Evolutionary conservation across 1,139 yeast genomes (phyloP), one percentile per base, ranked within the genome.

Genomic region (Saccharomyces hybrid): DNA sequence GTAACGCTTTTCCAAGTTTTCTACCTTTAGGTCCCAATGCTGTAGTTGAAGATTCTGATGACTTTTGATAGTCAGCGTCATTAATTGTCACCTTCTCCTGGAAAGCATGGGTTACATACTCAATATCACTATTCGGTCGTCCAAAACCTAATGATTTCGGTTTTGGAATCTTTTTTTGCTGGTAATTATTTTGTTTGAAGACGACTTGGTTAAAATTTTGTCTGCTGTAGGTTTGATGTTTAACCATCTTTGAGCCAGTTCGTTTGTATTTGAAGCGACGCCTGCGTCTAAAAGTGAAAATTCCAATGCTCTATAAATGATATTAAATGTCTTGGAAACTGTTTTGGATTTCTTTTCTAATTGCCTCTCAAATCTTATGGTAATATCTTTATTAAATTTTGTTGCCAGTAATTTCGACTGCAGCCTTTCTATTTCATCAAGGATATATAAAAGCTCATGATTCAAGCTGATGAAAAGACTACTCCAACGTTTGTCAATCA

Each of bases 401-500:
- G 42, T 38, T 31, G 29, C 49, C 53, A n/a, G 34, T 16, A 6
- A 59, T 32, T 59, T 66, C n/a, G 53, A 46, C 32, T 63, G 56
- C 49, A 75, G 69, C 16, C 67, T 69, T 41, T 72, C 67, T 14
- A 75, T 62, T 38, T 75, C 74, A 2, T 60, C 61, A 2, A 75
- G 56, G 14, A 71, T 57, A 24, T 61, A 63, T 0, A 66, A 65
- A 6, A 78, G 65, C 58, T 80, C 80, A 4, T 68, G 67, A 49
- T 76, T 71, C 52, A 82, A 64, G 56, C 73, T 76, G 12, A 66
- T 69, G 59, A 81, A 82, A 1, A 82, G 71, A 28, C 75, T 74
- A 56, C 75, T 71, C 90, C 89, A 84, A 60, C 81, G 76, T 34
- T 73, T 71, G 55, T 80, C 83, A 1, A 84, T 75, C 16, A 78